These are phyloP conservation scores for Neurospora sp. DNA, from an alignment of 495 filamentous ascomycete genomes.

Conservation along the genomic window DNA sequence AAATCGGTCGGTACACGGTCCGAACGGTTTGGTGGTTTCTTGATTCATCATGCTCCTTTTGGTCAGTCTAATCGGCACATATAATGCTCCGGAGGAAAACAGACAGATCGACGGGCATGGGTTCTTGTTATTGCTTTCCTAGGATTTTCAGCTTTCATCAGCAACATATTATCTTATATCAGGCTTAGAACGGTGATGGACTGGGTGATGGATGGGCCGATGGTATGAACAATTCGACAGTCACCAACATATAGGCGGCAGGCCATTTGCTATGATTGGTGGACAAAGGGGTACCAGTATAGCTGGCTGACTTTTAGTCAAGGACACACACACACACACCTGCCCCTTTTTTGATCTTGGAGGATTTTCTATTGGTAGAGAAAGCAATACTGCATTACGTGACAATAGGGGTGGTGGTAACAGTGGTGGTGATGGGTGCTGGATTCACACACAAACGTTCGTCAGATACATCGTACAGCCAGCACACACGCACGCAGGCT, in stretches of 20 bases:
- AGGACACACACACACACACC: not conserved
- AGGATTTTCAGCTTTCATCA: not conserved
- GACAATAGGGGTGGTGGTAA: not conserved
- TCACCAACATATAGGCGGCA: not conserved
- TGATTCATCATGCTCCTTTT: not conserved
- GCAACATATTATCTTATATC: not conserved
- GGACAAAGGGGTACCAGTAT: not conserved
- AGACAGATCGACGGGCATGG: not conserved
- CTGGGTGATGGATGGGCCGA: not conserved
- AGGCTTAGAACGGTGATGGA: not conserved
- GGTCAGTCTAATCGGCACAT: not conserved
- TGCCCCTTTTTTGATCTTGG: not conserved
- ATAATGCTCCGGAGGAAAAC: not conserved
- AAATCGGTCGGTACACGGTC: not conserved
- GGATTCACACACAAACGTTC: not conserved
- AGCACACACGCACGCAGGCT: no score
- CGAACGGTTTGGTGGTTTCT: not conserved
- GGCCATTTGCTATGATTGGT: not conserved
- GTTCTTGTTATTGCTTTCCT: not conserved
- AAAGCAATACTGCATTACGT: not conserved
- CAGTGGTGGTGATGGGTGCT: not conserved
- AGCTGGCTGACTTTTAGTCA: not conserved
- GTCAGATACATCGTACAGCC: not conserved
- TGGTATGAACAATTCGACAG: not conserved
- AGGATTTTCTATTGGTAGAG: not conserved